Base-by-base conservation (phyloP, 179 eudicot species). In the Corrigiola litoralis region DNA sequence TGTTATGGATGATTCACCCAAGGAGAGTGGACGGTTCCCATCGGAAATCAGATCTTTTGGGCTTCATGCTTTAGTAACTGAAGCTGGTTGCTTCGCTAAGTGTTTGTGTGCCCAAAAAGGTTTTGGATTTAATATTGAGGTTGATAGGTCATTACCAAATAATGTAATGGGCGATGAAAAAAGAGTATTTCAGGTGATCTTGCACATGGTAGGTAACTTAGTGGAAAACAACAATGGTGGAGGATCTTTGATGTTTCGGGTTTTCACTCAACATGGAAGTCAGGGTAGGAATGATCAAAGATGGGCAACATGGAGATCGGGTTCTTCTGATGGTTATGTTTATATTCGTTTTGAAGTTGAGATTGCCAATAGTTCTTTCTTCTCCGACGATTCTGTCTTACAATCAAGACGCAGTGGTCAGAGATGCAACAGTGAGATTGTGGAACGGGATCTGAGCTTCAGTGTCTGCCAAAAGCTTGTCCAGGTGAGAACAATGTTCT, bases 191-290 rank as follows among this genome's bases (percentile, higher is more conserved):
- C 98, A 92, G 82, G 97, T 90, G 32, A 83, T 92, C 60, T 72
- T 92, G 76, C 95, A 92, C 72, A 92, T 92, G 94, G 81, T 92
- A 33, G 95, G 98, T 17, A 92, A 81, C 66, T 80, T 90, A 47
- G 80, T 90, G 76, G 79, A 77, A 48, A 79, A 82, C 27, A 79
- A 77, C 36, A 68, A 28, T 28, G 75, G 81, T 21, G 85, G 87
- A 17, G 90, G 87, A 36, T 71, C 63, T 41, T 68, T 92, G 60
- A 75, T 58, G 4, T 72, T 92, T 45, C 72, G 84, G 45, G 90
- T 76, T 18, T 66, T 42, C 69, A 68, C 79, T 20, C 87, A 85
- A 9, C 72, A 70, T 41, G 87, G 78, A 38, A 83, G 83, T 66
- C 81, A 72, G 63, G 92, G 83, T 36, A 73, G 75, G 53, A 79